These are phyloP conservation scores for Acacia confusa DNA, from an alignment of 306 rosid genomes.

Conservation along the genomic window DNA sequence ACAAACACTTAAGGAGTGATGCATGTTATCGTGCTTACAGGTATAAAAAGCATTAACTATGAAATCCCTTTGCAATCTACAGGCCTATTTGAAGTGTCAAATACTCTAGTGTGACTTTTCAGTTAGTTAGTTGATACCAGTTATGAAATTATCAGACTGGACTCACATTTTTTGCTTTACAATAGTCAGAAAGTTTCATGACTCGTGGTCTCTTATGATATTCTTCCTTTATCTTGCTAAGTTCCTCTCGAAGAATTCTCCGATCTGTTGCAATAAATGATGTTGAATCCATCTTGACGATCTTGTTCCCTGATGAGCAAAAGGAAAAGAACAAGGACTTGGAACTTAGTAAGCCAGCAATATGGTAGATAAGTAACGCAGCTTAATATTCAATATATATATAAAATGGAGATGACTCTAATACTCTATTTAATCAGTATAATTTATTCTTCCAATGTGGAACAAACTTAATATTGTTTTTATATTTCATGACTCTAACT, in stretches of 20 bases:
- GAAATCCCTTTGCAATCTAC: conserved; percentile 7
- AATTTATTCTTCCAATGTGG: not conserved
- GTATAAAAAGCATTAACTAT: not conserved
- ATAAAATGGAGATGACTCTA: not conserved
- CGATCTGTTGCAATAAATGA: conserved; percentile 31
- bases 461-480: not conserved
- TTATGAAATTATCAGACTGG: not conserved
- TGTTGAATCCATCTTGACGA: not conserved
- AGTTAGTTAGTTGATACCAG: not conserved
- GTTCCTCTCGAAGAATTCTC: conserved; percentile 34
- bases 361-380: not conserved
- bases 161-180: conserved; percentile 38
- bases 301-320: not conserved
- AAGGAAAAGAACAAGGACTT: not conserved
- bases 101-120: not conserved
- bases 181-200: conserved; percentile 27
- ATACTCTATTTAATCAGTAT: not conserved
- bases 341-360: conserved; percentile 6
- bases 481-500: not conserved
- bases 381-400: not conserved
- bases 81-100: not conserved
- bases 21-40: not conserved
- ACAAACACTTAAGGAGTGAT: not conserved
- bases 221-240: conserved; percentile 37
- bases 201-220: conserved; percentile 33